Evolutionary conservation across 805 yeast species (phyloP).

Genomic region (Monosporozyma yasuniensis): DNA sequence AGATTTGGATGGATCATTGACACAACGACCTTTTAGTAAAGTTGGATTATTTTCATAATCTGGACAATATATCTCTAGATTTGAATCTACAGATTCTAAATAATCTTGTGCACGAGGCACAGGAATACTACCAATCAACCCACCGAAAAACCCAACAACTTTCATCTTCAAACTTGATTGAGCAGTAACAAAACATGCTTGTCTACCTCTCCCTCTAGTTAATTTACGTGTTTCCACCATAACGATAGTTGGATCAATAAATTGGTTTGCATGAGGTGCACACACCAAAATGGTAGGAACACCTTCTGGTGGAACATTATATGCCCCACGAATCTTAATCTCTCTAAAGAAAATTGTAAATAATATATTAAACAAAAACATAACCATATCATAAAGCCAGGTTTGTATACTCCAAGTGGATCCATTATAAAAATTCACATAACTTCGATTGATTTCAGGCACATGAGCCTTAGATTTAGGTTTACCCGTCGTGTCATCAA

Average conservation of each 20-base stretch:
- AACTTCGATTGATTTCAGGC: slow-evolving; percentile 13
- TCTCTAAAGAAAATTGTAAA: slow-evolving; percentile 56
- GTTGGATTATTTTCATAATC: slow-evolving; percentile 40
- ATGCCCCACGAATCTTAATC: slow-evolving; percentile 58
- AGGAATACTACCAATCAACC: slow-evolving; percentile 70
- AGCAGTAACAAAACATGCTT: slow-evolving; percentile 75
- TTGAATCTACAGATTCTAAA: slow-evolving; percentile 52
- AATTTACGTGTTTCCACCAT: slow-evolving; percentile 60
- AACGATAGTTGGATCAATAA: slow-evolving; percentile 70
- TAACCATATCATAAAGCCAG: slow-evolving; percentile 25
- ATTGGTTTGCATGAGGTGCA: slow-evolving; percentile 84
- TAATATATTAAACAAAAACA: slow-evolving; percentile 23
- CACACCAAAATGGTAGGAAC: slow-evolving; percentile 65
- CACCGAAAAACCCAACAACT: slow-evolving; percentile 68
- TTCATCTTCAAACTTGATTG: slow-evolving; percentile 56
- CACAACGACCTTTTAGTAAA: slow-evolving; percentile 47
- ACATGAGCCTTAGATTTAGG: slow-evolving; percentile 18
- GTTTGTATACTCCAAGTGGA: slow-evolving; percentile 15
- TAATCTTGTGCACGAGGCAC: slow-evolving; percentile 88
- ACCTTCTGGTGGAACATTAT: slow-evolving; percentile 24
- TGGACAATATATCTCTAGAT: slow-evolving; percentile 48
- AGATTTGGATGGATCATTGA: slow-evolving; percentile 6
- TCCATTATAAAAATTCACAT: slow-evolving; percentile 24
- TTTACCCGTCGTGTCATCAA: not conserved
- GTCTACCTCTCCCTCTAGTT: slow-evolving; percentile 42